phyloP scores from a whole-genome alignment of 2,329 filamentous ascomycete species.

The Diaporthe amygdali region DNA sequence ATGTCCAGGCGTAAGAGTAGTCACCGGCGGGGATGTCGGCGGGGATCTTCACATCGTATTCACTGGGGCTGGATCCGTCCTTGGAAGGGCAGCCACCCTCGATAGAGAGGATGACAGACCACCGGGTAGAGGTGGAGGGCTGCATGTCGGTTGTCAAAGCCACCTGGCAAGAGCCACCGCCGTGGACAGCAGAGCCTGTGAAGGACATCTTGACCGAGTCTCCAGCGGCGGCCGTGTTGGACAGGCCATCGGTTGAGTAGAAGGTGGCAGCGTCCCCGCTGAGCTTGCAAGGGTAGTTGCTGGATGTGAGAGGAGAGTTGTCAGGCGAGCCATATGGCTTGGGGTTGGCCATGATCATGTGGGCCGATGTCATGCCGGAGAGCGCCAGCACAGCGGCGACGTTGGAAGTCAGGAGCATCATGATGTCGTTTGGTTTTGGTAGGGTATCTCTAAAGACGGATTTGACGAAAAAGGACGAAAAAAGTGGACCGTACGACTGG shows the following conservation, averaged over 20 bases:
- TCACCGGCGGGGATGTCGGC: conserved; percentile 62
- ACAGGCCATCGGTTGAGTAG: conserved; percentile 53
- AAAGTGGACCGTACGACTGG: not conserved
- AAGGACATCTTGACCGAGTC: conserved; percentile 67
- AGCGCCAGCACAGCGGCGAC: conserved; percentile 25
- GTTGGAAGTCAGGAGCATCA: conserved; percentile 19
- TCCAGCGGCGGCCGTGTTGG: conserved; percentile 68
- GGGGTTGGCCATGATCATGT: conserved; percentile 26
- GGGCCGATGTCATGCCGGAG: conserved; percentile 17
- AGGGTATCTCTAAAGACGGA: not conserved
- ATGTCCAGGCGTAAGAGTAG: conserved; percentile 77
- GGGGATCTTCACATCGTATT: conserved; percentile 72
- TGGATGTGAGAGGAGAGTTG: conserved; percentile 72
- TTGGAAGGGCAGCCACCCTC: conserved; percentile 57
- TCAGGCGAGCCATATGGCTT: conserved; percentile 44
- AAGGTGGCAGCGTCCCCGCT: conserved; percentile 55
- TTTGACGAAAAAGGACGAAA: not conserved
- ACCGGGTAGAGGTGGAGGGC: conserved; percentile 69
- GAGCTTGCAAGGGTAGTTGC: conserved; percentile 76
- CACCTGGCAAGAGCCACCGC: conserved; percentile 79
- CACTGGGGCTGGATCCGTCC: conserved; percentile 43
- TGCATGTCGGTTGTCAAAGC: conserved; percentile 75
- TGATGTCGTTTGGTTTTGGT: conserved; percentile 3
- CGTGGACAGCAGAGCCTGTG: conserved; percentile 66
- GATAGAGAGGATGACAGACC: conserved; percentile 69